Base-by-base conservation (phyloP, 805 yeast genomes). In the Jamesozyma jinghongensis region DNA sequence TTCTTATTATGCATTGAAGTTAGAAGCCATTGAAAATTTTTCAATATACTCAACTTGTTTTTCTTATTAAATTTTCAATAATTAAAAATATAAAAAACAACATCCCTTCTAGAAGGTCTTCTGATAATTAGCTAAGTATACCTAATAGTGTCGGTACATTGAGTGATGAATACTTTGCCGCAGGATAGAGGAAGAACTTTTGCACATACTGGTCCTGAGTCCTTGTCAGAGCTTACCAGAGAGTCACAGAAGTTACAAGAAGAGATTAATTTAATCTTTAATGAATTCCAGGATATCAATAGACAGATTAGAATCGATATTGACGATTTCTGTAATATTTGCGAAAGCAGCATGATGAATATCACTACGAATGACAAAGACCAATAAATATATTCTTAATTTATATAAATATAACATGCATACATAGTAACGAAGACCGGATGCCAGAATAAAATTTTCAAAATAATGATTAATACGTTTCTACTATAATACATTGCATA, bases 281-380 rank as follows among this genome's bases (percentile, higher is more conserved):
- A 41, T 3, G 42, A 49, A 18, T 41, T 56, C 17, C 46, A 45
- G 14, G 44, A 43, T 12, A 38, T 47, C 4, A 57, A 59, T 38
- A 45, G 48, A 29, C 52, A 56, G 32, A 49, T 56, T 3, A 40
- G 56, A 29, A 36, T 32, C 5, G 64, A 59, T 35, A 48, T 59
- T 10, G 53, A 56, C 34, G 62, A 58, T 4, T 59, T 59, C 43
- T 57, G 61, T 40, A 46, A 44, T 11, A 53, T 52, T 10, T 45
- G 38, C 27, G 48, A 45, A 31, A 41, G 25, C 6, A 45, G 43
- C 20, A 17, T 36, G 17, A 27, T 36, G 7, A 35, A 34, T 31
- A 17, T 14, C 5, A 16, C 29, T 2, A 38, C 28, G 6, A 22
- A 17, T 17, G 16, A 38, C 14, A 26, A 33, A 4, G 31, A 28